These are phyloP conservation scores for Veloporphyrellus conicus DNA, from an alignment of 1,284 basidiomycete species.

Conservation along the genomic window DNA sequence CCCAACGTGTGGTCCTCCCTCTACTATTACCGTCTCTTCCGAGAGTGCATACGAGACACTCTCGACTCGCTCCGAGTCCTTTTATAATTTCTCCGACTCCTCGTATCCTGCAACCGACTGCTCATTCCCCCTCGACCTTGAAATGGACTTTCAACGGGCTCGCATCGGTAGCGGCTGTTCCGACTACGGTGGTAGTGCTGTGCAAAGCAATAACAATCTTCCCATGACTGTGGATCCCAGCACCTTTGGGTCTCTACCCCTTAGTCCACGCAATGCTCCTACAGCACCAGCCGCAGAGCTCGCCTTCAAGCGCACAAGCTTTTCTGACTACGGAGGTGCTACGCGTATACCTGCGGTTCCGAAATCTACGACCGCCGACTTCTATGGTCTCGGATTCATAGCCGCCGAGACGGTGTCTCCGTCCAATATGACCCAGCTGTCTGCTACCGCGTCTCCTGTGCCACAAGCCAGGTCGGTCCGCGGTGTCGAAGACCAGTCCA, in stretches of 20 bases:
- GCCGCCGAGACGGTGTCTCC: constrained; percentile 47
- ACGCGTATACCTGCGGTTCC: constrained; percentile 40
- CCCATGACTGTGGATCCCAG: constrained; percentile 46
- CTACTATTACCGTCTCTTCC: constrained; percentile 71
- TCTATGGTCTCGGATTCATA: constrained; percentile 45
- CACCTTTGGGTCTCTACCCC: constrained; percentile 55
- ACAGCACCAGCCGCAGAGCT: constrained; percentile 33
- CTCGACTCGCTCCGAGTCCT: constrained; percentile 62
- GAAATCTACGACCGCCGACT: constrained; percentile 52
- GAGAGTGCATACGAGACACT: constrained; percentile 70
- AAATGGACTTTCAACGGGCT: constrained; percentile 67
- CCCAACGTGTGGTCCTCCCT: constrained; percentile 65
- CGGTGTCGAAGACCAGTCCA: constrained; percentile 38
- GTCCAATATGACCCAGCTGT: constrained; percentile 49
- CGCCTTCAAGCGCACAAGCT: constrained; percentile 47
- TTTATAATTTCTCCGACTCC: constrained; percentile 58
- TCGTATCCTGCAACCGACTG: constrained; percentile 50
- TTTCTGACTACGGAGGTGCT: constrained; percentile 59
- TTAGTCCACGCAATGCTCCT: constrained; percentile 57
- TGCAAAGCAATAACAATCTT: constrained; percentile 38
- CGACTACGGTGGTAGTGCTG: constrained; percentile 46
- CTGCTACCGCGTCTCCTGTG: constrained; percentile 41
- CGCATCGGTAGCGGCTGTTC: constrained; percentile 47
- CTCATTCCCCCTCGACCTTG: constrained; percentile 56
- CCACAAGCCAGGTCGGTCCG: constrained; percentile 38